Percentiles rank a stretch among this genome's conserved stretches.
phyloP scores from a whole-genome alignment of 164 flowering plant genomes.

The Kingdonia uniflora region DNA sequence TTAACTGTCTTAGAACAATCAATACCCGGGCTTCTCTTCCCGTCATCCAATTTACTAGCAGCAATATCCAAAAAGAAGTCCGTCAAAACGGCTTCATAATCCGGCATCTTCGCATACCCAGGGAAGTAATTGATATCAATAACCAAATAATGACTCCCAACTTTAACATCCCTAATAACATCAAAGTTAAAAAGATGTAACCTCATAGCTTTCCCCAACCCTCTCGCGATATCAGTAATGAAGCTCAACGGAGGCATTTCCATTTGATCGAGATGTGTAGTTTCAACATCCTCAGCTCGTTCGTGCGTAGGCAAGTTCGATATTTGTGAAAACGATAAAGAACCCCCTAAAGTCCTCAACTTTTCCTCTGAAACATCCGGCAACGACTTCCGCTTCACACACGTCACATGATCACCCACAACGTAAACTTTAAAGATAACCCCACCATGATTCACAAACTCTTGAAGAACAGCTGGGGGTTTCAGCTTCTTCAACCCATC shows the following conservation, averaged over 20 bases:
- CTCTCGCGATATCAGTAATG: slow-evolving; percentile 42
- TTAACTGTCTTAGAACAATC: neutral
- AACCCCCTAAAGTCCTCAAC: slow-evolving; percentile 31
- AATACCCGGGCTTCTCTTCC: neutral
- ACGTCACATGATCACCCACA: slow-evolving; percentile 55
- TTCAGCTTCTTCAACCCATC: slow-evolving; percentile 45
- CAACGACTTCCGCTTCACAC: slow-evolving; percentile 70
- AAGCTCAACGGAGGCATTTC: slow-evolving; percentile 64
- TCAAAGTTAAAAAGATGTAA: slow-evolving; percentile 72
- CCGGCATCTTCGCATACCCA: slow-evolving; percentile 80
- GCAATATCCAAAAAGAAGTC: slow-evolving; percentile 54
- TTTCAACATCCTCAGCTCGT: slow-evolving; percentile 26
- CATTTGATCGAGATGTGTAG: slow-evolving; percentile 40
- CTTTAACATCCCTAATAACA: slow-evolving; percentile 58
- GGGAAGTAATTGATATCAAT: slow-evolving; percentile 85
- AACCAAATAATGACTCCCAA: slow-evolving; percentile 54
- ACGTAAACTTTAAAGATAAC: slow-evolving; percentile 86
- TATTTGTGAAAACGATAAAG: slow-evolving; percentile 61
- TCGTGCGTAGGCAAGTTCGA: slow-evolving; percentile 46
- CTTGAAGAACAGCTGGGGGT: slow-evolving; percentile 68
- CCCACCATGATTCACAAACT: slow-evolving; percentile 85
- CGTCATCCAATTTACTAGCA: slow-evolving; percentile 15
- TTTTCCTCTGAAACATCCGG: slow-evolving; percentile 69
- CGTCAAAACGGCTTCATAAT: slow-evolving; percentile 57
- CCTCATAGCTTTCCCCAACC: slow-evolving; percentile 34